Conservation (phyloP, 345 rosid genomes). For the Passiflora organensis region DNA sequence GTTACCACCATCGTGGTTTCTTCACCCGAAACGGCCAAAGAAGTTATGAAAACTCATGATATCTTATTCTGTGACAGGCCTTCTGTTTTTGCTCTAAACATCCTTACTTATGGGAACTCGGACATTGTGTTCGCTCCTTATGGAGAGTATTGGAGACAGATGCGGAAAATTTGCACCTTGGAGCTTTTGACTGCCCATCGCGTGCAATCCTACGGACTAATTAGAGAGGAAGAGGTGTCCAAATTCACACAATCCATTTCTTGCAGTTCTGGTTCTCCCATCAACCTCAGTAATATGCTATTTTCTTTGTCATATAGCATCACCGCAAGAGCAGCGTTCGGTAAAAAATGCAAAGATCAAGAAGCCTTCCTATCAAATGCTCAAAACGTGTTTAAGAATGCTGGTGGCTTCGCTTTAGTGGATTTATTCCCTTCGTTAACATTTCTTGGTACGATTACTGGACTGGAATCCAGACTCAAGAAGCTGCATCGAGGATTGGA, state of each 20-base stretch:
- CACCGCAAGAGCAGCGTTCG: background rate
- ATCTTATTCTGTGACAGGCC: background rate
- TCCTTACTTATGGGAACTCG: background rate
- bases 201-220: background rate
- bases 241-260: background rate
- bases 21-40: background rate
- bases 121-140: background rate
- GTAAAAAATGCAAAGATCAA: background rate
- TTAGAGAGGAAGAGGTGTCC: background rate
- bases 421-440: background rate
- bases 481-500: background rate
- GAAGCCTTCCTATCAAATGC: background rate
- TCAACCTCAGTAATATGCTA: background rate
- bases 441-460: background rate
- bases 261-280: background rate
- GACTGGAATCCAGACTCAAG: background rate
- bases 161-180: background rate
- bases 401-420: slow-evolving; percentile 9
- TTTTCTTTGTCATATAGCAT: background rate
- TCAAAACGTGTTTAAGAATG: background rate
- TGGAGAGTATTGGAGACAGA: background rate
- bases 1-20: background rate
- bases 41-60: background rate
- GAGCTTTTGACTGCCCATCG: background rate
- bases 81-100: background rate